Percentiles rank a stretch among this genome's conserved stretches.
Conservation (phyloP, 257 asterid genomes). For the Solanum piurae region DNA sequence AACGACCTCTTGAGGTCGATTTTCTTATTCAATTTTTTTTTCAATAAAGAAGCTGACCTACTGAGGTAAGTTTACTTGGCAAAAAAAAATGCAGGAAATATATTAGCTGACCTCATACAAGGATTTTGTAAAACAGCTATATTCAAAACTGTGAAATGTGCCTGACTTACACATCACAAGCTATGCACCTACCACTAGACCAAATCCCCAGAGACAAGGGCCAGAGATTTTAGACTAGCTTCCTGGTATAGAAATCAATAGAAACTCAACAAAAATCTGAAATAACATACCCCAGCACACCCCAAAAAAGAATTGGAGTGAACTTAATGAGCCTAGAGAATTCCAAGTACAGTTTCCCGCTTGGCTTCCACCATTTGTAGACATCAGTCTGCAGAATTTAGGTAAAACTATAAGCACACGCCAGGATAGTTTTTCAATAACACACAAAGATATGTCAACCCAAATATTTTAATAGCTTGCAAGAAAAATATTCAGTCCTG, state of each 20-base stretch:
- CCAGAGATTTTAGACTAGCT: not conserved
- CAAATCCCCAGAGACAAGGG: not conserved
- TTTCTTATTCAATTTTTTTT: not conserved
- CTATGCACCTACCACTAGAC: not conserved
- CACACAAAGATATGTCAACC: not conserved
- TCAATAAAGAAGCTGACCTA: not conserved
- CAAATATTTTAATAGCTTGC: not conserved
- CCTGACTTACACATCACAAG: not conserved
- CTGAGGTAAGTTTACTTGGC: not conserved
- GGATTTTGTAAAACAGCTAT: not conserved
- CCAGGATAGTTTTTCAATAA: not conserved
- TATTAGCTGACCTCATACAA: not conserved
- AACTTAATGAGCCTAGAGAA: slow-evolving; percentile 77
- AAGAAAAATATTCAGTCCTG: not conserved
- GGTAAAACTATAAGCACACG: slow-evolving; percentile 3
- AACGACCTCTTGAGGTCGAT: not conserved
- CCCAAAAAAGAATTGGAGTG: slow-evolving; percentile 84
- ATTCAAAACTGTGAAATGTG: not conserved
- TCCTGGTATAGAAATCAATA: not conserved
- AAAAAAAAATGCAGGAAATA: not conserved
- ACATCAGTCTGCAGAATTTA: slow-evolving; percentile 53
- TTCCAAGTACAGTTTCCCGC: slow-evolving; percentile 46
- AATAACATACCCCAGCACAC: slow-evolving; percentile 69
- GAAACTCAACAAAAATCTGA: not conserved
- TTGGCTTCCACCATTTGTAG: slow-evolving; percentile 94